Conservation (phyloP, 331 rosid genomes). For the Dryas integrifolia region DNA sequence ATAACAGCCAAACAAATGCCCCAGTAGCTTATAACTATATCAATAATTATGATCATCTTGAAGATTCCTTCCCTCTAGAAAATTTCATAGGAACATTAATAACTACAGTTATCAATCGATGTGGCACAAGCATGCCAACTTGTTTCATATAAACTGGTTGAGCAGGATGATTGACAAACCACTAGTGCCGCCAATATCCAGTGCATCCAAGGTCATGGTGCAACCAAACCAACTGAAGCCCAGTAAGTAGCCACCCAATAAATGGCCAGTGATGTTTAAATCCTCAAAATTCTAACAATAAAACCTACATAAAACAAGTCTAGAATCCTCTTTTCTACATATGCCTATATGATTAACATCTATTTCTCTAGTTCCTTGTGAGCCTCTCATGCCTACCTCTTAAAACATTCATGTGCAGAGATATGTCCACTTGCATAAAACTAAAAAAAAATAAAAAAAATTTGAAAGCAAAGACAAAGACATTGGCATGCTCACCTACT, state of each 20-base stretch:
- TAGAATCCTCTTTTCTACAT: too few relatives aligned
- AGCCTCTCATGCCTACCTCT: background rate
- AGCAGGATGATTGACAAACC: background rate
- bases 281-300: background rate
- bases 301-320: background rate
- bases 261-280: background rate
- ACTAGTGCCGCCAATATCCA: too few relatives aligned
- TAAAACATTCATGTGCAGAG: background rate
- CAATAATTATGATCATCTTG: background rate
- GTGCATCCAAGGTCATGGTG: too few relatives aligned
- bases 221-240: too few relatives aligned
- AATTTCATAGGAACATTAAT: background rate
- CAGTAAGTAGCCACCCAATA: background rate
- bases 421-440: background rate
- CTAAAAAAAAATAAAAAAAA: background rate
- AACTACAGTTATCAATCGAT: too few relatives aligned
- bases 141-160: background rate
- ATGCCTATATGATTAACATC: background rate
- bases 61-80: background rate
- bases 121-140: too few relatives aligned
- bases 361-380: too few relatives aligned
- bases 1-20: background rate
- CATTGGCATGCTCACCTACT: constrained; percentile 35
- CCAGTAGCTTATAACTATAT: background rate
- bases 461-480: constrained; percentile 10